A percentile compares a stretch with the other conserved stretches of the same genome.
Conservation (phyloP, 2,329 filamentous ascomycete genomes). For the Verticillium albo-atrum region DNA sequence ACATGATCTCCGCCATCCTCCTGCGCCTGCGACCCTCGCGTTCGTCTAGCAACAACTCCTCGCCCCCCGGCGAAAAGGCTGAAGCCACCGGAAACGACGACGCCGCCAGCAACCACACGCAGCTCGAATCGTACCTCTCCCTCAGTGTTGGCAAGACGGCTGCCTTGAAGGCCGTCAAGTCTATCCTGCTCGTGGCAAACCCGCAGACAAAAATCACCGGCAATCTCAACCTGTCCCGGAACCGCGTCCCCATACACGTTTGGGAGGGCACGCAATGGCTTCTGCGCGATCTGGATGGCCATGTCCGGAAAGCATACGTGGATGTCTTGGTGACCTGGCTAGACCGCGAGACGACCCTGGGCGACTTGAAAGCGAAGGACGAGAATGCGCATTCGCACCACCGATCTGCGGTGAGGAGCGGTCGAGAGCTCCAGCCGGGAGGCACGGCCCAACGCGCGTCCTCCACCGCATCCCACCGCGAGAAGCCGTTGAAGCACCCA, state of each 20-base stretch:
- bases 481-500: constrained; percentile 45
- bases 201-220: constrained; percentile 53
- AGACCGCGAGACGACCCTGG: constrained; percentile 67
- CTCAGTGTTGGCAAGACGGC: constrained; percentile 52
- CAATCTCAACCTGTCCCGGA: constrained; percentile 63
- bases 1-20: constrained; percentile 85
- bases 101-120: constrained; percentile 28
- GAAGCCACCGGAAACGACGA: constrained; percentile 29
- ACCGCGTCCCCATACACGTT: constrained; percentile 71
- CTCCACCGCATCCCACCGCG: constrained; percentile 61
- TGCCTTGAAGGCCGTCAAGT: constrained; percentile 75
- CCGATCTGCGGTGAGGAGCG: constrained; percentile 36
- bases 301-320: constrained; percentile 79
- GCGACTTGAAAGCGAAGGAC: constrained; percentile 59
- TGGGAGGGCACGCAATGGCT: constrained; percentile 99
- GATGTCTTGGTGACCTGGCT: constrained; percentile 84
- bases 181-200: constrained; percentile 79
- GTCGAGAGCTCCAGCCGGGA: constrained; percentile 31
- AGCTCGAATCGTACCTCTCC: constrained; percentile 48
- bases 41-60: constrained; percentile 29
- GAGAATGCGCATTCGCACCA: constrained; percentile 41
- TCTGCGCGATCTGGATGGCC: constrained; percentile 70
- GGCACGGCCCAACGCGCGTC: constrained; percentile 58
- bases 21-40: constrained; percentile 67
- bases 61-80: constrained; percentile 42